Base-by-base conservation (phyloP, 345 rosid species). In the Rubroshorea leprosula region DNA sequence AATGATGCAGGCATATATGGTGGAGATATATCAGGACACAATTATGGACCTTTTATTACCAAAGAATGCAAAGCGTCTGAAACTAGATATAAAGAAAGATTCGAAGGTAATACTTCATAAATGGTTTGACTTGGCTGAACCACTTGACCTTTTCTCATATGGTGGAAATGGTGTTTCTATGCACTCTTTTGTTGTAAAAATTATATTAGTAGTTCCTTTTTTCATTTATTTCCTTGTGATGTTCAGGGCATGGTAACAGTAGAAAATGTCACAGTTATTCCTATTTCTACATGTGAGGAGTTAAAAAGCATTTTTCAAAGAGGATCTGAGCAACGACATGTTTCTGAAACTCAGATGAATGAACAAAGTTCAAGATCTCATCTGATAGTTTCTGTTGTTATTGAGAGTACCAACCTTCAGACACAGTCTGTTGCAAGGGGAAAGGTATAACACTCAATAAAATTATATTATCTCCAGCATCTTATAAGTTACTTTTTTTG, bases 321-420 rank as follows among this genome's bases (percentile, higher is more conserved):
- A 64, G 99, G 99, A 60, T 87, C 88, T 48, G 97, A 89, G 50
- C 83, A 54, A 60, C 65, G 99, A 26, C 99, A 93, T 70, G 85
- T 76, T 11, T 86, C 91, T 31, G 97, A 86, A 62, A 93, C 99
- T 56, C 91, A 82, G 27, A 93, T 93, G 99, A 93, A 89, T 64
- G 96, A 83, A 68, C 91, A 93, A 73, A 93, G 99, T 66, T 93
- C 97, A 24, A 83, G 99, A 70, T 93, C 99, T 57, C 99, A 93
- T 72, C 48, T 89, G 65, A 78, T 93, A 68, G 88, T 93, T 74
- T 93, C 97, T 13, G 64, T 93, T 62, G 77, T 89, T 45, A 85
- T 89, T 54, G 97, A 93, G 59, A 89, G 97, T 73, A 93, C 94
- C n/a, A 85, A 89, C 70, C 91, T 89, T 62, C 99, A 89, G 71